phyloP scores from a whole-genome alignment of 257 asterid genomes.

The Solanum neorickii region DNA sequence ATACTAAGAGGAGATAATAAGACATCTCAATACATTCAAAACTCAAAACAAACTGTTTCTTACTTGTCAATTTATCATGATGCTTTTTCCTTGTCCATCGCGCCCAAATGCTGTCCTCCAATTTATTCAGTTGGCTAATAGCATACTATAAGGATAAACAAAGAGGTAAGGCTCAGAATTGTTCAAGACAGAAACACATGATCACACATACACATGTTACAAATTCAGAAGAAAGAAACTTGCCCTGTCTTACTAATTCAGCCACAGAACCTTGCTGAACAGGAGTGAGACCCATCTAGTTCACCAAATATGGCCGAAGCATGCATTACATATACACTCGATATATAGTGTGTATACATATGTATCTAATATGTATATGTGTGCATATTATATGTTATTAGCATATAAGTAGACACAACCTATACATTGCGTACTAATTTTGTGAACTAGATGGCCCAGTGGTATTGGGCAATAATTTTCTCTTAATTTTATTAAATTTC shows the following conservation, averaged over 20 bases:
- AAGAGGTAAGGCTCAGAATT: constrained; percentile 10
- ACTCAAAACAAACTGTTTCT: neutral
- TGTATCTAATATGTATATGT: neutral
- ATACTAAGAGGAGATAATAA: neutral
- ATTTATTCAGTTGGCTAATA: constrained; percentile 68
- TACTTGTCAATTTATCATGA: constrained; percentile 35
- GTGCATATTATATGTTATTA: neutral
- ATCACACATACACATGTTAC: neutral
- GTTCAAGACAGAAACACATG: neutral
- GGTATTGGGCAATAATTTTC: neutral
- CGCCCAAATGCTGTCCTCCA: constrained; percentile 96
- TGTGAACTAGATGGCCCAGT: neutral
- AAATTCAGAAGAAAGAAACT: neutral
- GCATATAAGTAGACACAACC: neutral
- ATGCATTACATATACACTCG: neutral
- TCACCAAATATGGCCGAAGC: neutral
- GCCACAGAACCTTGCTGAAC: neutral
- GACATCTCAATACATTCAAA: neutral
- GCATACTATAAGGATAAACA: constrained; percentile 52
- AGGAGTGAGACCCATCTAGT: neutral
- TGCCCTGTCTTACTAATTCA: neutral
- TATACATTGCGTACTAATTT: neutral
- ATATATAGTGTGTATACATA: neutral
- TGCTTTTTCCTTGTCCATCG: constrained; percentile 54
- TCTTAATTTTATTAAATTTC: neutral